phyloP scores from a whole-genome alignment of 345 rosid genomes.

The Rhodamnia argentea region DNA sequence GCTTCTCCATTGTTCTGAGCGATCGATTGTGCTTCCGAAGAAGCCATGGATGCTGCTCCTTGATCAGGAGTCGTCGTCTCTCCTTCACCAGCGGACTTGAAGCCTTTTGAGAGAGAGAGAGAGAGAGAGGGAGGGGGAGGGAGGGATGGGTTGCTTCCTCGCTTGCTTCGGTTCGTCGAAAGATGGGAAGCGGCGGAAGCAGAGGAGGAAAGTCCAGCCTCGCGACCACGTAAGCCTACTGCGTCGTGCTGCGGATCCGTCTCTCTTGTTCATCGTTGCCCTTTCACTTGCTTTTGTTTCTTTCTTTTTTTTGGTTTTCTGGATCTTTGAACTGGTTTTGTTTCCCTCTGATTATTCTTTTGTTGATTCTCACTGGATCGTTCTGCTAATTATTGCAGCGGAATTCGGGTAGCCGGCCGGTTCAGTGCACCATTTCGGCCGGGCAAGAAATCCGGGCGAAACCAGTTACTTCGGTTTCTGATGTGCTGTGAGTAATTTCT shows the following conservation, averaged over 20 bases:
- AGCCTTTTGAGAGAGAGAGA: background rate
- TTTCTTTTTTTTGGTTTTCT: background rate
- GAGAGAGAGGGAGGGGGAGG: background rate
- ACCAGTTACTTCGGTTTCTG: background rate
- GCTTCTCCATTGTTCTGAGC: background rate
- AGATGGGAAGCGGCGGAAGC: conserved; percentile 38
- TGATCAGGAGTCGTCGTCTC: background rate
- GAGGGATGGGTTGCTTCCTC: conserved; percentile 69
- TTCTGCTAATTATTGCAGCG: background rate
- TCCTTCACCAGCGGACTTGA: background rate
- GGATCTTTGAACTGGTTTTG: background rate
- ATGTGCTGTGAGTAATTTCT: background rate
- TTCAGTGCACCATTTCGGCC: background rate
- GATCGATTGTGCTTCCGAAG: background rate
- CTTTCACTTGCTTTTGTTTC: background rate
- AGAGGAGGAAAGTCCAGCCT: conserved; percentile 32
- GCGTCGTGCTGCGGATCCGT: background rate
- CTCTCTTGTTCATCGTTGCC: background rate
- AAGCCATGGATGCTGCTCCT: background rate
- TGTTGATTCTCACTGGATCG: background rate
- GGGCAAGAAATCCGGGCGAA: background rate
- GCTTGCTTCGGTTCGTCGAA: conserved; percentile 82
- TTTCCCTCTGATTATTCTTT: background rate
- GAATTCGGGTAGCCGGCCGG: background rate
- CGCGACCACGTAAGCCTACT: conserved; percentile 23